Evolutionary conservation across 768 basidiomycete species (phyloP), one percentile per base, ranked within the genome.

Genomic region (Strobilomyces dryophilus): DNA sequence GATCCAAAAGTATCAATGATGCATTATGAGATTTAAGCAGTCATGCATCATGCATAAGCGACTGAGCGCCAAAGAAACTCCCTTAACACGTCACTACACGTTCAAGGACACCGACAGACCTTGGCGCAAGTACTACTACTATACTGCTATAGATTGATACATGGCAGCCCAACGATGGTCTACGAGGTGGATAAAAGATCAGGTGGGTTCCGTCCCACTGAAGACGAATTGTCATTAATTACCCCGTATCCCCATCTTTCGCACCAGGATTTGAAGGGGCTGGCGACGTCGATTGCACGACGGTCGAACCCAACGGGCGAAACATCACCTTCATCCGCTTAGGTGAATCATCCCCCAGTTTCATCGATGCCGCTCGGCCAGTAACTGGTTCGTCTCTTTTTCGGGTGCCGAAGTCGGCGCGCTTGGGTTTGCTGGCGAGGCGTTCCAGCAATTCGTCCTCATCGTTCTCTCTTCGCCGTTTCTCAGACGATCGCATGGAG

Each of bases 281-380:
- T 12, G 75, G 70, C 6, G 70, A 66, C 11, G 73, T 57, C 24
- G 77, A 62, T 47, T 74, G 68, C 42, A 72, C 54, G 29, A 62
- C 51, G 26, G 64, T 55, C 20, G 47, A 47, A 47, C 57, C 58
- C 51, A 66, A 56, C 49, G 72, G 58, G 39, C 83, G 82, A 54
- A 90, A 76, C 69, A 81, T 86, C 54, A 92, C 74, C 71, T 88
- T 89, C 63, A 92, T 79, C 67, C 87, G 89, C 71, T 84, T 88
- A 48, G 74, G 75, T 37, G 79, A 80, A 29, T 70, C 72, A 56
- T 75, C 73, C 9, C 66, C 66, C 27, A 62, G 58, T 60, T 75
- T 73, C 48, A 61, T 60, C 32, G 55, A 51, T 45, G 56, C 32
- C 47, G 55, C 60, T 47, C 58, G 66, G 52, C 57, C 63, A 36